phyloP scores from a whole-genome alignment of 2,329 filamentous ascomycete species.

The Xylaria hypoxylon region DNA sequence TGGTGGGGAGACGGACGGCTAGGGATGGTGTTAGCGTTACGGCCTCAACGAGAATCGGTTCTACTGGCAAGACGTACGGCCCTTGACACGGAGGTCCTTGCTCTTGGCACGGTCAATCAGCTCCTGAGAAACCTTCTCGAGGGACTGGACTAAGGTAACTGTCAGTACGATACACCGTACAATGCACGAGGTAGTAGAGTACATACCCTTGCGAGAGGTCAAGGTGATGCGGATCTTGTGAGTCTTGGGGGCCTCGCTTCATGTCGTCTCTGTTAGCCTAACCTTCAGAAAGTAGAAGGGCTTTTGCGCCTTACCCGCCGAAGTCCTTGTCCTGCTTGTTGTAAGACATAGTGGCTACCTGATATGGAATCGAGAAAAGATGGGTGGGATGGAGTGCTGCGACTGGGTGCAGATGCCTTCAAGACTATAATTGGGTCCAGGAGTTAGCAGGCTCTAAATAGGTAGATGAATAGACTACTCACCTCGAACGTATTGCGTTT shows the following conservation, averaged over 20 bases:
- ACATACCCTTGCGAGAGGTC: conserved; percentile 65
- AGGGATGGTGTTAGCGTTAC: conserved; percentile 51
- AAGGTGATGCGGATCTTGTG: conserved; percentile 82
- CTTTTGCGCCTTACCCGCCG: conserved; percentile 57
- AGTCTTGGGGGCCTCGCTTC: conserved; percentile 72
- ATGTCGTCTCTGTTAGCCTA: conserved; percentile 17
- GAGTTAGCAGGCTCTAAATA: conserved; percentile 13
- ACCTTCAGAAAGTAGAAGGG: background rate
- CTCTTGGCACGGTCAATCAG: conserved; percentile 98
- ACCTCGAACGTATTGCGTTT: conserved; percentile 58
- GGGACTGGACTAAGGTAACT: conserved; percentile 76
- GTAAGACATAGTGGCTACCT: conserved; percentile 81
- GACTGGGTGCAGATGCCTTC: conserved; percentile 63
- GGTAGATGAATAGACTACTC: background rate
- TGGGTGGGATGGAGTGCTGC: conserved; percentile 21
- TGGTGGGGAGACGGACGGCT: conserved; percentile 93
- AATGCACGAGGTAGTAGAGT: background rate
- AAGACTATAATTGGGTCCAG: conserved; percentile 78
- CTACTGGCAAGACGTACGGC: conserved; percentile 54
- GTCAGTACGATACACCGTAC: conserved; percentile 10
- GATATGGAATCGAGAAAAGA: conserved; percentile 41
- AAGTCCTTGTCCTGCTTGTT: conserved; percentile 98
- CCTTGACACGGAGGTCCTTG: conserved; percentile 99
- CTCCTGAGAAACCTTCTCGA: conserved; percentile 98
- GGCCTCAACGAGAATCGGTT: conserved; percentile 4